Base-by-base conservation (phyloP, 2,329 filamentous ascomycete species). In the Penicillium digitatum region DNA sequence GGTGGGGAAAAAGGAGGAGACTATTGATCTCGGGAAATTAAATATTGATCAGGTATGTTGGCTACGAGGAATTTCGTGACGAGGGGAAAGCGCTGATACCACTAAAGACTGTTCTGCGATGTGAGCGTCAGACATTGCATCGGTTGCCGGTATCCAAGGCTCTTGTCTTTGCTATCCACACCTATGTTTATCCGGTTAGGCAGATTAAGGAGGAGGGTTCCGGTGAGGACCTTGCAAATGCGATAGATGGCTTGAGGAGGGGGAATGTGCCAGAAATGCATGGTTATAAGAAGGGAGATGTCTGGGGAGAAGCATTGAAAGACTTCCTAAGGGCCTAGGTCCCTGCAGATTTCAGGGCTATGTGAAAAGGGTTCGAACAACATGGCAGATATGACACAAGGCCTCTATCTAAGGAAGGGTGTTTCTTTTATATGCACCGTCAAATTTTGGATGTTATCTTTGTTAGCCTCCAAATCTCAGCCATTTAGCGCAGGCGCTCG, bases 51-150 rank as follows among this genome's bases (percentile, higher is more conserved):
- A 79, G 56, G 76, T 75, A 63, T 44, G 59, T 62, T 26, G 24
- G n/a, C 22, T 47, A 20, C 10, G 8, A 9, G 8, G 9, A 35
- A 50, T 3, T 37, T 52, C 32, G 34, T 39, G 34, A n/a, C 44
- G 37, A 20, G 34, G 35, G 38, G 10, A 20, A 43, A 10, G 14
- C 37, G 35, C 50, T 63, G 38, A 70, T 18, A 16, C n/a, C 37
- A 14, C 18, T 22, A 39, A 57, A 76, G 76, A 79, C 77, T 0
- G 69, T 75, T 37, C 51, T 87, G 22, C 74, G 84, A 4, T 81
- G 77, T 59, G 84, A 87, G 68, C 72, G 82, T 31, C 84, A 87
- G 73, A 84, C 82, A 0, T 67, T 87, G 32, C 82, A 86, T 71
- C 76, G 84, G 1, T 66, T 87, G 26, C 82, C 82, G 4, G 59